A percentile compares a stretch with the other conserved stretches of the same genome.
These are phyloP conservation scores for Cucumis hystrix DNA, from an alignment of 306 rosid genomes.

Conservation along the genomic window DNA sequence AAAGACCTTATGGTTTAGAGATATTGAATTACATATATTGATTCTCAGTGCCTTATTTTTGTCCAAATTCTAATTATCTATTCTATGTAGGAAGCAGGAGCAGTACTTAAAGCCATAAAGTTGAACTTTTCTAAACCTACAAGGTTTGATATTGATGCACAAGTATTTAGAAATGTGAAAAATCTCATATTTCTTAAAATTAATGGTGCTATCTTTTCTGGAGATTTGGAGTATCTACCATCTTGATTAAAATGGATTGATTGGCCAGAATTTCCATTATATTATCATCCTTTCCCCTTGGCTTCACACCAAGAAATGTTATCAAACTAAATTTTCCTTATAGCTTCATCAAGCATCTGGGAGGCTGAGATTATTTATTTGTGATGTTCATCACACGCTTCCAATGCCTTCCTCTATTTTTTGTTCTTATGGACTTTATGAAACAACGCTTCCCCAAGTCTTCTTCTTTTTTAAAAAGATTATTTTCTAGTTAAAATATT, in stretches of 20 bases:
- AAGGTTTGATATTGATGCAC: neutral
- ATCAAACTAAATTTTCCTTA: neutral
- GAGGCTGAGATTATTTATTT: neutral
- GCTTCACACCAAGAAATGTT: neutral
- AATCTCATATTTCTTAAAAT: neutral
- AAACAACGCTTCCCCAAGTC: no score
- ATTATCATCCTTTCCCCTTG: neutral
- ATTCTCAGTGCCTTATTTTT: no score
- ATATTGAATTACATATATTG: no score
- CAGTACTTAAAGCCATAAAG: neutral
- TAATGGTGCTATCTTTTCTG: neutral
- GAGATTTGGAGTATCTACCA: neutral
- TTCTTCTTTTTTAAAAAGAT: no score
- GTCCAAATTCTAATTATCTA: neutral
- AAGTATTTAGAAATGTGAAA: neutral
- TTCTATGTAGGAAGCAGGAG: neutral
- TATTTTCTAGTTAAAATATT: no score
- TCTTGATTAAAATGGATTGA: neutral
- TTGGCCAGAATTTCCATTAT: neutral
- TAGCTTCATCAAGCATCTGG: neutral
- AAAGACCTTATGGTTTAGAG: neutral
- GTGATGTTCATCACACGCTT: no score
- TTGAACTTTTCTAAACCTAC: neutral
- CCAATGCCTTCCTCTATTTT: no score
- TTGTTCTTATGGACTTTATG: no score